Base-by-base conservation (phyloP, 768 basidiomycete species). In the Kondoa subrosea region DNA sequence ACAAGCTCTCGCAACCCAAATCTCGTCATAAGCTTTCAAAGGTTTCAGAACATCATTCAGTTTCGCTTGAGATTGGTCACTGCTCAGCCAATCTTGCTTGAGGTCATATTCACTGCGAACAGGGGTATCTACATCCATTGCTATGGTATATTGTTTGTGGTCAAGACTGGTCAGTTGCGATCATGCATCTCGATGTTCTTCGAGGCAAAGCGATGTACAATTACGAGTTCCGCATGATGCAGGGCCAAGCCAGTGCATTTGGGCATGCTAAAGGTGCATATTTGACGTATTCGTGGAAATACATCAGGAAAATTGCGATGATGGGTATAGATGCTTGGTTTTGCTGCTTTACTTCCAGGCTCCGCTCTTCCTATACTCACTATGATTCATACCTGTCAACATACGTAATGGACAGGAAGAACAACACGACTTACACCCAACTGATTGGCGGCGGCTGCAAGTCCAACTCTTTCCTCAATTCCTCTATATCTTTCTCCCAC, bases 391-490 rank as follows among this genome's bases (percentile, higher is more conserved):
- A n/a, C n/a, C n/a, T n/a, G n/a, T n/a, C n/a, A n/a, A n/a, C n/a
- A n/a, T n/a, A n/a, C n/a, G n/a, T n/a, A n/a, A n/a, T n/a, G n/a
- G n/a, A n/a, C n/a, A n/a, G n/a, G n/a, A n/a, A n/a, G n/a, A n/a
- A n/a, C n/a, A n/a, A n/a, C n/a, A n/a, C n/a, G n/a, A n/a, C n/a
- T n/a, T n/a, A n/a, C 21, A 21, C 40, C 68, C 74, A 74, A 33
- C 68, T 60, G 31, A 71, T 67, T 12, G 91, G 90, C 15, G 90
- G 86, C 72, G 89, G 85, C 83, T 84, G 85, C 17, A 93, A 82
- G 8, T 91, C 88, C 26, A 95, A 79, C 75, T 95, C 90, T 70
- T 79, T 81, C 79, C 89, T 86, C 78, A 99, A 81, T 62, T 90
- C 88, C 1, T 83, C 84, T 0, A 93, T 77, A 69, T 87, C 81